Percentiles rank a stretch among this genome's conserved stretches.
phyloP scores from a whole-genome alignment of 1,139 yeast genomes.

The Hansenula sp. region DNA sequence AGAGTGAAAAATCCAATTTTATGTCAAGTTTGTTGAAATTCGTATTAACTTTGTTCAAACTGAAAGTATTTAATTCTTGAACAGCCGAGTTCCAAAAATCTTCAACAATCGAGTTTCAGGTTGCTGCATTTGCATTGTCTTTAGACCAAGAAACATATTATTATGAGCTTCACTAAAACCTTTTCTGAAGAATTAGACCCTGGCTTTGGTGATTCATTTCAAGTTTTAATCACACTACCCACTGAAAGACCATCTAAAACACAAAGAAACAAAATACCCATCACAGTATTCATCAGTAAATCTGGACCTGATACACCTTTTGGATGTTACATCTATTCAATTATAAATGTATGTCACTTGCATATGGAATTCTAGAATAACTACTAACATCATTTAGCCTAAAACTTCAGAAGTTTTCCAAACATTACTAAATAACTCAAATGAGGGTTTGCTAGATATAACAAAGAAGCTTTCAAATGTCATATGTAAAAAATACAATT shows the following conservation, averaged over 20 bases:
- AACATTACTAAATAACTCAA: conserved; percentile 32
- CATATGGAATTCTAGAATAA: not conserved
- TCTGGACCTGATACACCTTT: conserved; percentile 24
- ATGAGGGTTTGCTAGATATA: conserved; percentile 31
- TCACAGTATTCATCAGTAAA: conserved; percentile 28
- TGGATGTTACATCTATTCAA: conserved; percentile 32
- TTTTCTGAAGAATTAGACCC: conserved; percentile 21
- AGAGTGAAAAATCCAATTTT: not conserved
- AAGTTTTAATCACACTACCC: conserved; percentile 24
- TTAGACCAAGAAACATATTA: not conserved
- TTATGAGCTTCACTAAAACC: not conserved
- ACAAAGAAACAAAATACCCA: conserved; percentile 26
- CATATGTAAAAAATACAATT: conserved; percentile 29
- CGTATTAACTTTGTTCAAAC: no score
- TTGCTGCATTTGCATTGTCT: no score
- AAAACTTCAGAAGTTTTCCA: conserved; percentile 23
- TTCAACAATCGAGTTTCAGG: no score
- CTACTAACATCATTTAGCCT: conserved; percentile 1
- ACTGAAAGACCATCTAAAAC: conserved; percentile 13
- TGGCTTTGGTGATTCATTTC: conserved; percentile 27
- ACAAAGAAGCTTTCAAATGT: conserved; percentile 32
- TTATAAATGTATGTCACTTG: conserved; percentile 21
- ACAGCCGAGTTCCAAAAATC: not conserved
- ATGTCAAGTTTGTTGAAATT: no score
- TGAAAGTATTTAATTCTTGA: no score